A percentile compares a stretch with the other conserved stretches of the same genome.
phyloP scores from a whole-genome alignment of 2,329 filamentous ascomycete species.

The Lachnellula subtilissima region DNA sequence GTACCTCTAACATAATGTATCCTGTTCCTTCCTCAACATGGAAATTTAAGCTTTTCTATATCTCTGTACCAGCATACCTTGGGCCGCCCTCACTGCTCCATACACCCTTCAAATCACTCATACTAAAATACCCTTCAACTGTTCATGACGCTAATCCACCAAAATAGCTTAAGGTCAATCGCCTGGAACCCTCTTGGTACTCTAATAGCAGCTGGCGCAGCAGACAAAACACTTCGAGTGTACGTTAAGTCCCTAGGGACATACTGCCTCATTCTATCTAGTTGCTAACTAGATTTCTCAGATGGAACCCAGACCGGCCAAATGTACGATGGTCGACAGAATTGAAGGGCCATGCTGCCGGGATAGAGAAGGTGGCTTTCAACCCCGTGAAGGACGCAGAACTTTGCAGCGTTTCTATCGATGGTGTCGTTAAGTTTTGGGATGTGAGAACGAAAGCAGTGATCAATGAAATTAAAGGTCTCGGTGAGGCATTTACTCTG shows the following conservation, averaged over 20 bases:
- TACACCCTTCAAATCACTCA: not conserved
- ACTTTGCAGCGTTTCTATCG: slow-evolving; percentile 67
- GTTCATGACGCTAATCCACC: not conserved
- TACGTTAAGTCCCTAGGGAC: slow-evolving; percentile 8
- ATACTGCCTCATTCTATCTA: not conserved
- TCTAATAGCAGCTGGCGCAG: slow-evolving; percentile 75
- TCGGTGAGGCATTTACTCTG: slow-evolving; percentile 65
- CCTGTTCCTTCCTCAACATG: no score
- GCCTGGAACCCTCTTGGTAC: slow-evolving; percentile 86
- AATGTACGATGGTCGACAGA: slow-evolving; percentile 72
- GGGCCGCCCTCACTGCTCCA: not conserved
- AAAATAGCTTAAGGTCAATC: slow-evolving; percentile 64
- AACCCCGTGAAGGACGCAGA: slow-evolving; percentile 74
- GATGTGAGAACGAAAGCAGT: slow-evolving; percentile 70
- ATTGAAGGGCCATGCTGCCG: slow-evolving; percentile 60
- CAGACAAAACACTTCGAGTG: slow-evolving; percentile 66
- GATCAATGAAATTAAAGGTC: slow-evolving; percentile 62
- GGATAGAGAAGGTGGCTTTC: slow-evolving; percentile 72
- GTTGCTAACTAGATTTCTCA: slow-evolving; percentile 4
- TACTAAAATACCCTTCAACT: not conserved
- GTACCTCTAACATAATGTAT: no score
- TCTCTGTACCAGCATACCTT: not conserved
- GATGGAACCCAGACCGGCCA: slow-evolving; percentile 73
- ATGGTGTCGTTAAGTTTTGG: slow-evolving; percentile 75
- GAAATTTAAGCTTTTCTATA: no score